These are phyloP conservation scores for Solanum tacnaense DNA, from an alignment of 257 asterid species.

Conservation along the genomic window DNA sequence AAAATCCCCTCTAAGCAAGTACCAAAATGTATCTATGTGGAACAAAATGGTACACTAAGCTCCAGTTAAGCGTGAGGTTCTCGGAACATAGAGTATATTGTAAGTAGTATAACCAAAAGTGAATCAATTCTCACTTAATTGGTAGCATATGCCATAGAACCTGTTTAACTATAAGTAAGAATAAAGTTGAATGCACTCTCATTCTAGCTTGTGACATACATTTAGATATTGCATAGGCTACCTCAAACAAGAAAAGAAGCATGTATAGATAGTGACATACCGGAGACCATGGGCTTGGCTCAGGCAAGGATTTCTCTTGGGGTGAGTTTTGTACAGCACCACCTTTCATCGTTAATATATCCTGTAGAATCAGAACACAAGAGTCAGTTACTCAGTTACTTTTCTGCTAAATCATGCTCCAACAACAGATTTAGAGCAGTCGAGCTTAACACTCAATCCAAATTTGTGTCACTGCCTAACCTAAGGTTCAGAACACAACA, in stretches of 20 bases:
- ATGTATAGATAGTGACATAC: slow-evolving; percentile 30
- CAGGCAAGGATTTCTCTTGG: slow-evolving; percentile 68
- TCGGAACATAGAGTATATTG: neutral
- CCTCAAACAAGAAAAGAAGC: neutral
- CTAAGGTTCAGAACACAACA: neutral
- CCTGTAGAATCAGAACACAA: slow-evolving; percentile 36
- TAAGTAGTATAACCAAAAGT: neutral
- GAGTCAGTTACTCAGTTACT: neutral
- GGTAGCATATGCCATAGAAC: neutral
- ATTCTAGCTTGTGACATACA: neutral
- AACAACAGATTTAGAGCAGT: neutral
- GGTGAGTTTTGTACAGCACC: slow-evolving; percentile 98
- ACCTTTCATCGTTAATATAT: slow-evolving; percentile 59
- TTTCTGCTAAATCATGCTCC: neutral
- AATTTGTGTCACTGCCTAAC: neutral
- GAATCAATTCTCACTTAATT: neutral
- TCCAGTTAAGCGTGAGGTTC: neutral
- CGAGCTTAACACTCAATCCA: neutral
- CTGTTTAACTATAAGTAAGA: neutral
- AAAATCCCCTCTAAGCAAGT: neutral
- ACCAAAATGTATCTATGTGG: neutral
- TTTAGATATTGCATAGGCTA: neutral
- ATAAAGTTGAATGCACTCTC: neutral
- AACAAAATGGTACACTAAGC: neutral
- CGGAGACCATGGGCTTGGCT: slow-evolving; percentile 98